Evolutionary conservation across 805 yeast species (phyloP).

Genomic region (Cyberlindnera saturnus): DNA sequence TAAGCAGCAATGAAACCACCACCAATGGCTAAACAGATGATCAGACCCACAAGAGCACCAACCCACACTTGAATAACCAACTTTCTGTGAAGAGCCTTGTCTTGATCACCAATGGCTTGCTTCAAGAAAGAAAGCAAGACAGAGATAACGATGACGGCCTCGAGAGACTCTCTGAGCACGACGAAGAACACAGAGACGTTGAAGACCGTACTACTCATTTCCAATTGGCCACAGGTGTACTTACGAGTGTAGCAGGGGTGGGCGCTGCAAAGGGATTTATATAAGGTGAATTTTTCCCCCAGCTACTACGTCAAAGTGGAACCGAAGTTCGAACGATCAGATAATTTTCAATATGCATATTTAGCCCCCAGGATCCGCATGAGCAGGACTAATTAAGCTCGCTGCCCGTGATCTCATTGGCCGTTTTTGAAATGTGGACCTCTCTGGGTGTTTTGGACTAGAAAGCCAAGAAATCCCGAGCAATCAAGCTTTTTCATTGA

Average conservation of each 20-base stretch:
- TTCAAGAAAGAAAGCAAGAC: conserved; percentile 87
- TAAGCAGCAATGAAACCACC: conserved; percentile 93
- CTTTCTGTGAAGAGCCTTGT: conserved; percentile 48
- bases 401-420: background rate
- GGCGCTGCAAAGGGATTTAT: too few species aligned
- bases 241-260: too few species aligned
- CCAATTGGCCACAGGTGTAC: background rate
- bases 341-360: background rate
- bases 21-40: conserved; percentile 79
- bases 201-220: conserved; percentile 16
- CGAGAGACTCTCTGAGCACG: conserved; percentile 89
- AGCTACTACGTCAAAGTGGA: too few species aligned
- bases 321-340: background rate
- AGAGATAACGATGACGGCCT: conserved; percentile 87
- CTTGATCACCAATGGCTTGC: conserved; percentile 67
- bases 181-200: conserved; percentile 68
- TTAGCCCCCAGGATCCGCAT: background rate
- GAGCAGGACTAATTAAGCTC: conserved; percentile 1
- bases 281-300: too few species aligned
- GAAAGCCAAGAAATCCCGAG: background rate
- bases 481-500: too few species aligned
- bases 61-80: conserved; percentile 80
- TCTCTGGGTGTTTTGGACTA: background rate
- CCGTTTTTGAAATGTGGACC: background rate
- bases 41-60: conserved; percentile 69